Evolutionary conservation across 2,329 filamentous ascomycete species (phyloP), one percentile per base, ranked within the genome.

Genomic region (Colletotrichum sp.): DNA sequence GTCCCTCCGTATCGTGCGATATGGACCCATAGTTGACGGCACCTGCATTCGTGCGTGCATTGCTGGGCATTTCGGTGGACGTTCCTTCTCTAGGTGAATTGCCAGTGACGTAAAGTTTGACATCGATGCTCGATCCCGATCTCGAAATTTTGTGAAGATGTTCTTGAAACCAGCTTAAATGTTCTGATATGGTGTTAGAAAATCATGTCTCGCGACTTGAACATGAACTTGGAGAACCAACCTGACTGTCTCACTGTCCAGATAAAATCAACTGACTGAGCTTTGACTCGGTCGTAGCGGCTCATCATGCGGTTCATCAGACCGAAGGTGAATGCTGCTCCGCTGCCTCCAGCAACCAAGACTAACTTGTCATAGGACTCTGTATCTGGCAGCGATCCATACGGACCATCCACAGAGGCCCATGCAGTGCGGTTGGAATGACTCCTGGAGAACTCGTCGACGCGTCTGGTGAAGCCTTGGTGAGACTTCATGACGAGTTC

Each of bases 401-500:
- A 91, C 0, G 89, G 88, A 0, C 89, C 89, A 68, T 91, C 89
- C 2, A 89, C 82, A 0, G 89, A 90, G 0, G 86, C 88, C 71
- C 81, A 84, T 2, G 90, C 79, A 13, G 79, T 77, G 7, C 78
- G 82, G 0, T 87, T 86, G 0, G 87, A 86, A 57, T 88, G 8
- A 1, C 8, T 27, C 30, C n/a, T 0, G 88, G 88, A 72, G 87
- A 85, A 5, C 82, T 81, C 78, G 88, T 85, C 12, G 90, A 83
- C 68, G 88, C 86, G 44, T 9, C 84, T 83, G 1, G 89, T 91
- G 78, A 91, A 91, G 0, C 89, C 90, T 6, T 87, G 83, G 68
- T 88, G 85, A 0, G 88, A 85, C 66, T 87, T 87, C 74, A 90
- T 84, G 8, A 91, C 85, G 8, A 91, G 86, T 78, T 91, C 88